Percentiles rank a stretch among this genome's conserved stretches.
These are phyloP conservation scores for Coniochaeta sp. DNA, from an alignment of 2,329 filamentous ascomycete species.

Conservation along the genomic window DNA sequence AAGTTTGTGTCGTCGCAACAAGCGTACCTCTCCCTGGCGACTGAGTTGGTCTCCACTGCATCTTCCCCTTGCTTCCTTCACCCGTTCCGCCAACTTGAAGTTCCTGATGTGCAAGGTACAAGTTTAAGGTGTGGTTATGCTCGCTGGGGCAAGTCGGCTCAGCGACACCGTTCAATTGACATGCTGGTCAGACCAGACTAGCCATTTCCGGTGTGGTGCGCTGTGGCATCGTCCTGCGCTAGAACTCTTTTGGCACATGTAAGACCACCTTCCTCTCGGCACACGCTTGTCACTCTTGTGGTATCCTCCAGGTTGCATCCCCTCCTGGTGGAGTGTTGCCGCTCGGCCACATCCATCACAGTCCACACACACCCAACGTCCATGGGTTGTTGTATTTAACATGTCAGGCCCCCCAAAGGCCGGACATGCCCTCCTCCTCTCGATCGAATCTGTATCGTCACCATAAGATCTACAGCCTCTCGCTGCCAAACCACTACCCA, in stretches of 20 bases:
- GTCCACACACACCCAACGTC: neutral
- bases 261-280: neutral
- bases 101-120: neutral
- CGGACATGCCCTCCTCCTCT: constrained; percentile 19
- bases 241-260: neutral
- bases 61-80: neutral
- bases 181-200: neutral
- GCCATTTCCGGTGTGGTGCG: neutral
- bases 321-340: neutral
- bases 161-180: neutral
- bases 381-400: constrained; percentile 19
- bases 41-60: neutral
- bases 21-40: neutral
- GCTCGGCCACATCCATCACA: neutral
- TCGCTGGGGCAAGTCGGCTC: neutral
- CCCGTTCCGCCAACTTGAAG: neutral
- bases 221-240: neutral
- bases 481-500: constrained; percentile 29
- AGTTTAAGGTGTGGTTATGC: neutral
- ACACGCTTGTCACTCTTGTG: neutral
- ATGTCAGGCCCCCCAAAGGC: constrained; percentile 20
- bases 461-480: constrained; percentile 23
- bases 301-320: neutral
- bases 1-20: too few species aligned
- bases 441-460: constrained; percentile 25